Evolutionary conservation across 2,329 filamentous ascomycete species (phyloP).

Genomic region (Aspergillus costaricaensis): DNA sequence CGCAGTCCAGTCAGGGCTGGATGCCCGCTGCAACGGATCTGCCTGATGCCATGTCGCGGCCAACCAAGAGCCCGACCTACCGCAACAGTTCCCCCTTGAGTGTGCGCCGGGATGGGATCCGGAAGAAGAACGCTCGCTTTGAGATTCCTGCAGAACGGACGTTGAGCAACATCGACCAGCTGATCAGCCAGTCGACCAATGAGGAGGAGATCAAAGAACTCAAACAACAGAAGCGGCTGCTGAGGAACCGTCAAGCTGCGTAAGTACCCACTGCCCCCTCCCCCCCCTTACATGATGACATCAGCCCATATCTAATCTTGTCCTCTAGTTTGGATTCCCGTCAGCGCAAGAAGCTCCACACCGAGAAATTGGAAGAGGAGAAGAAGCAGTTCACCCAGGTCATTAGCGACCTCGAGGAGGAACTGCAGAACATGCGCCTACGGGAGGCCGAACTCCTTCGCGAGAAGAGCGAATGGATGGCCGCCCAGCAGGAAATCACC

Average conservation of each 20-base stretch:
- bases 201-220: conserved; percentile 96
- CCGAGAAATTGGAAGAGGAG: conserved; percentile 92
- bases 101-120: conserved; percentile 78
- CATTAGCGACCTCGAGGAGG: conserved; percentile 77
- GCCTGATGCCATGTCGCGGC: conserved; percentile 54
- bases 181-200: conserved; percentile 78
- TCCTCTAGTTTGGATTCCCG: conserved; percentile 79
- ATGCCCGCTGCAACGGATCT: conserved; percentile 50
- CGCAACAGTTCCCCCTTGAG: conserved; percentile 72
- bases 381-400: conserved; percentile 85
- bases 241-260: conserved; percentile 96
- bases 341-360: conserved; percentile 97
- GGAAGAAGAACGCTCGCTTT: conserved; percentile 98
- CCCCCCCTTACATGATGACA: conserved; percentile 25
- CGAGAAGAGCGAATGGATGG: conserved; percentile 65
- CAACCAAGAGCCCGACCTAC: conserved; percentile 66
- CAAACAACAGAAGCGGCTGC: conserved; percentile 94
- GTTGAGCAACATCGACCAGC: conserved; percentile 88
- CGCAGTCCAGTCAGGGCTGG: conserved; percentile 63
- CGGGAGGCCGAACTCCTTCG: conserved; percentile 55
- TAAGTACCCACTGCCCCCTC: conserved; percentile 54
- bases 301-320: conserved; percentile 9
- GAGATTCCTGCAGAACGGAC: conserved; percentile 94
- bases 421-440: conserved; percentile 67
- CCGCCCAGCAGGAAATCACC: conserved; percentile 72